phyloP scores from a whole-genome alignment of 2,329 filamentous ascomycete genomes.

The Ascochyta koolunga region DNA sequence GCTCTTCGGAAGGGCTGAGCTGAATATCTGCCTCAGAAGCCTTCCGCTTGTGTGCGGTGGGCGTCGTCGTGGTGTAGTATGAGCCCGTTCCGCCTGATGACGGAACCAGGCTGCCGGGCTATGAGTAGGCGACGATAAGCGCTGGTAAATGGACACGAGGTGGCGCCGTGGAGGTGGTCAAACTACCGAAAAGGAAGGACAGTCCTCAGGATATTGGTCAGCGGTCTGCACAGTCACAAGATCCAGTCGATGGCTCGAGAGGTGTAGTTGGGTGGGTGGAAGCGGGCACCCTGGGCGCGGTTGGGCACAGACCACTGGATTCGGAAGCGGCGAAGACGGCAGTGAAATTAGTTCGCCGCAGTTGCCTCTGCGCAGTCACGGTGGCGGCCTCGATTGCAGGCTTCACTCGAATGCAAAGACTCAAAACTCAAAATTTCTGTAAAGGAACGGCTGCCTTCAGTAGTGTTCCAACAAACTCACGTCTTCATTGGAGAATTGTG shows the following conservation, averaged over 20 bases:
- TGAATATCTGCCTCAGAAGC: conserved; percentile 44
- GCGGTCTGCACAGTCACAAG: conserved; percentile 34
- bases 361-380: conserved; percentile 18
- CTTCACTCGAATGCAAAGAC: not conserved
- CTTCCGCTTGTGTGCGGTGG: conserved; percentile 48
- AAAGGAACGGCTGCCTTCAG: not conserved
- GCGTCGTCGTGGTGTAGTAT: conserved; percentile 46
- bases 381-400: conserved; percentile 11
- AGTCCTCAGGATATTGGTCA: conserved; percentile 32
- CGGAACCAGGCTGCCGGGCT: conserved; percentile 46
- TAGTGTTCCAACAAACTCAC: not conserved
- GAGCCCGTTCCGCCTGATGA: conserved; percentile 49
- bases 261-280: conserved; percentile 18
- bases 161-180: conserved; percentile 14
- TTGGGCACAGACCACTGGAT: conserved; percentile 12
- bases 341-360: conserved; percentile 21
- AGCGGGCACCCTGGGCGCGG: conserved; percentile 10
- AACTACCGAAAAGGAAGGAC: conserved; percentile 14
- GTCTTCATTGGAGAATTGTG: not conserved
- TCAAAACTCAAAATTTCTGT: too few relatives aligned
- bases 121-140: conserved; percentile 21
- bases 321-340: conserved; percentile 20
- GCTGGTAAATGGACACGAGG: conserved; percentile 11
- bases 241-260: conserved; percentile 10
- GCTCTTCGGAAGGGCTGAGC: conserved; percentile 33